phyloP scores from a whole-genome alignment of 78 protist species.

The Dictyostelium purpureum region DNA sequence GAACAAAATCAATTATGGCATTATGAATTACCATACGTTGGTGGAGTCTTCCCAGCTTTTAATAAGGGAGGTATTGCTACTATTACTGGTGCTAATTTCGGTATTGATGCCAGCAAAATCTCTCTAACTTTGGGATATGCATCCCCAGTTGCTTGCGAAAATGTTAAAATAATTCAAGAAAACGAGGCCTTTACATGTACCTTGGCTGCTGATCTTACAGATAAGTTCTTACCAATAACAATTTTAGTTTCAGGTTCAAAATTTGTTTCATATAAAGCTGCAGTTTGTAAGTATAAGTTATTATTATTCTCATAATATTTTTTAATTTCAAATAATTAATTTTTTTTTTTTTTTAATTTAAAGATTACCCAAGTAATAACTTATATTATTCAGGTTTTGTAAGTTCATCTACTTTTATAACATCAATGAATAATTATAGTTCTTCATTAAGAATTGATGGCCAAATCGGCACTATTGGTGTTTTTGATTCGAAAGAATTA shows the following conservation, averaged over 20 bases:
- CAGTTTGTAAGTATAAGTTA: slow-evolving; percentile 11
- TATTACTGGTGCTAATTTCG: slow-evolving; percentile 13
- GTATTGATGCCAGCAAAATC: not conserved
- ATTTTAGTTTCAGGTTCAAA: not conserved
- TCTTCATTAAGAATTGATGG: slow-evolving; percentile 21
- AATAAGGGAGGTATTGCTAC: not conserved
- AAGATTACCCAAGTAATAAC: not conserved
- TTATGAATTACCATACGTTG: slow-evolving; percentile 13
- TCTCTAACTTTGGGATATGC: not conserved
- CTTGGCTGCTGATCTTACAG: not conserved
- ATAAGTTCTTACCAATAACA: slow-evolving; percentile 17
- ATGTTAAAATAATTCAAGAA: not conserved
- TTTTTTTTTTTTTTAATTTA: not conserved
- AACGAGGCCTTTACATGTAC: slow-evolving; percentile 13
- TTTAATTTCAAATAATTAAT: not conserved
- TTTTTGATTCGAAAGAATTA: not conserved
- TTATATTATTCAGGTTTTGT: slow-evolving; percentile 34
- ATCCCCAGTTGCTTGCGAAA: not conserved
- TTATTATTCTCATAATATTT: not conserved
- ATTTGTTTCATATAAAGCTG: slow-evolving; percentile 25
- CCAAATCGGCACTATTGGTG: slow-evolving; percentile 11
- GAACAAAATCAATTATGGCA: not conserved
- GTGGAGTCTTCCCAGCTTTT: not conserved
- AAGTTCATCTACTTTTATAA: not conserved
- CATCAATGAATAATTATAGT: not conserved